Percentiles rank a stretch among this genome's conserved stretches.
These are phyloP conservation scores for Phaeosphaeria sp. DNA, from an alignment of 2,329 filamentous ascomycete genomes.

Conservation along the genomic window DNA sequence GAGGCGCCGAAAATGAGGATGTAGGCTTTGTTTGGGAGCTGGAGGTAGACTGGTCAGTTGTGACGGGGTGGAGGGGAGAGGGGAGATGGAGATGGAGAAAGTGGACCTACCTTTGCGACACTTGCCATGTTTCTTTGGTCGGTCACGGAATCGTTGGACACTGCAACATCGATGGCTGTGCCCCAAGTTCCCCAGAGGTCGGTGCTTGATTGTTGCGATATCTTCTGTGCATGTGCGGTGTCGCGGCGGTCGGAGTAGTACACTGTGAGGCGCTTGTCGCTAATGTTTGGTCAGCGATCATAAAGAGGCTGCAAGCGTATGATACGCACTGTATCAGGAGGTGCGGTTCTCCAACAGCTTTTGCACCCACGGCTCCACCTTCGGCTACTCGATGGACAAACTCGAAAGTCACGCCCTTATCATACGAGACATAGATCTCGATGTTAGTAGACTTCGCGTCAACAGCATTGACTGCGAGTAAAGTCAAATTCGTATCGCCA, in stretches of 20 bases:
- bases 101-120: slow-evolving; percentile 15
- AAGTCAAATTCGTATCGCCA: slow-evolving; percentile 13
- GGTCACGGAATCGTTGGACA: slow-evolving; percentile 5
- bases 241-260: slow-evolving; percentile 29
- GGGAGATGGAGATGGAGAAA: no score
- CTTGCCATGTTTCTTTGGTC: slow-evolving; percentile 19
- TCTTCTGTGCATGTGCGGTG: slow-evolving; percentile 21
- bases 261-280: slow-evolving; percentile 17
- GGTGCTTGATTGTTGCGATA: slow-evolving; percentile 21
- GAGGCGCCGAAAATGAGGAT: slow-evolving; percentile 18
- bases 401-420: slow-evolving; percentile 21
- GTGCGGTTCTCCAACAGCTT: slow-evolving; percentile 23
- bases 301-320: no score
- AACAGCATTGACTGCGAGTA: slow-evolving; percentile 24
- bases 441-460: slow-evolving; percentile 26
- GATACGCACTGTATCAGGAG: slow-evolving; percentile 21
- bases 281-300: neutral
- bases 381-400: slow-evolving; percentile 18
- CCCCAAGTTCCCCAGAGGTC: slow-evolving; percentile 22
- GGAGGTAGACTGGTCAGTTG: neutral
- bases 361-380: slow-evolving; percentile 15
- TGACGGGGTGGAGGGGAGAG: neutral
- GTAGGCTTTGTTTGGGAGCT: slow-evolving; percentile 26
- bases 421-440: slow-evolving; percentile 22
- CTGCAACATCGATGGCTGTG: slow-evolving; percentile 18